Conservation (phyloP, 2,329 filamentous ascomycete species). For the Epichloe elymi region DNA sequence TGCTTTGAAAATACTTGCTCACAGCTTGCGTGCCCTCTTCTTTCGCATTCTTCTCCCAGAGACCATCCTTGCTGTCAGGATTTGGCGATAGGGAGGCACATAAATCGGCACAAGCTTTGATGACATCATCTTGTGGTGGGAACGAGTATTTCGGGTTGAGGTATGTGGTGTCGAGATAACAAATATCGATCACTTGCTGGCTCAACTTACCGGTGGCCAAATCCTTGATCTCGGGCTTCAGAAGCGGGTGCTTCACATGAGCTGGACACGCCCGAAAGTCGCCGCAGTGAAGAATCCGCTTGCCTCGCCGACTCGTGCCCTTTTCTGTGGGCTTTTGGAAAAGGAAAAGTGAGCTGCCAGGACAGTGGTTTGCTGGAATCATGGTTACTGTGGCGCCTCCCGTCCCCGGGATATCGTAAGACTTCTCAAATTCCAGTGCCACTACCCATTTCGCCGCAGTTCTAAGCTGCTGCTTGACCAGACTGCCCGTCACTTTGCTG, state of each 20-base stretch:
- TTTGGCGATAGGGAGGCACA: slow-evolving; percentile 66
- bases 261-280: slow-evolving; percentile 85
- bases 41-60: slow-evolving; percentile 32
- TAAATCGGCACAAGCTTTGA: slow-evolving; percentile 74
- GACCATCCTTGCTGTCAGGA: slow-evolving; percentile 33
- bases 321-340: slow-evolving; percentile 68
- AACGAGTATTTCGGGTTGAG: slow-evolving; percentile 93
- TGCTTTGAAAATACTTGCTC: slow-evolving; percentile 38
- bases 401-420: slow-evolving; percentile 66
- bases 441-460: slow-evolving; percentile 81
- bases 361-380: slow-evolving; percentile 94
- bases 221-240: slow-evolving; percentile 64
- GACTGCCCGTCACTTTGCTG: slow-evolving; percentile 79
- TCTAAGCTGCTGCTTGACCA: slow-evolving; percentile 73
- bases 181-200: slow-evolving; percentile 85
- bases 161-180: slow-evolving; percentile 96
- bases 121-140: slow-evolving; percentile 76
- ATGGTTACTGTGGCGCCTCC: slow-evolving; percentile 71
- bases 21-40: slow-evolving; percentile 30
- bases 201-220: slow-evolving; percentile 53
- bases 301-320: slow-evolving; percentile 44
- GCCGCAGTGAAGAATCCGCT: slow-evolving; percentile 85
- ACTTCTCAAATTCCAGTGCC: slow-evolving; percentile 72
- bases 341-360: slow-evolving; percentile 83
- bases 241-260: slow-evolving; percentile 69